phyloP scores from a whole-genome alignment of 2,329 filamentous ascomycete genomes.

The Sarocladiaceae sp. region DNA sequence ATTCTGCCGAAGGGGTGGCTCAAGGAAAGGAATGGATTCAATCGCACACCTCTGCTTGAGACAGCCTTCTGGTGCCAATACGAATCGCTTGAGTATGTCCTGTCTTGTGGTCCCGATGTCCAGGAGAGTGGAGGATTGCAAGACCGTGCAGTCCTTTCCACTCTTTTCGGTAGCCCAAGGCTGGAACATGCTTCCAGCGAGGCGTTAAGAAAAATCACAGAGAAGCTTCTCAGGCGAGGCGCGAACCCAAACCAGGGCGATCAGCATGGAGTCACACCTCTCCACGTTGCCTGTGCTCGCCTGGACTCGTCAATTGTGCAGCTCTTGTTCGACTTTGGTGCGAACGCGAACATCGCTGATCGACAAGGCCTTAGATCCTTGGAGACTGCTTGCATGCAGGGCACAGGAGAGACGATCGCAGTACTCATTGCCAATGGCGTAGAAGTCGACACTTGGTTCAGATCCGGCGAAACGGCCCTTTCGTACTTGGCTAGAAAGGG shows the following conservation, averaged over 20 bases:
- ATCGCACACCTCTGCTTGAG: neutral
- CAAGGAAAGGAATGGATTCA: too few species aligned
- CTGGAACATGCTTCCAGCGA: too few species aligned
- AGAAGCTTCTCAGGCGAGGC: neutral
- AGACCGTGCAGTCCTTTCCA: neutral
- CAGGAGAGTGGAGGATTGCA: neutral
- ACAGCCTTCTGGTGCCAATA: neutral
- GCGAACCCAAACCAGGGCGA: constrained; percentile 1
- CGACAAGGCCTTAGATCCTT: neutral
- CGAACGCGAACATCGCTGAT: neutral
- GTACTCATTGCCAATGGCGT: neutral
- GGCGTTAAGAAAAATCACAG: neutral
- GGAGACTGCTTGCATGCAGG: neutral
- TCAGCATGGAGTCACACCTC: neutral
- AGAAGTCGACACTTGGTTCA: neutral
- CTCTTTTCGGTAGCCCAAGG: too few species aligned
- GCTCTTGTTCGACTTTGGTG: neutral
- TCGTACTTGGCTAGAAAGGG: neutral
- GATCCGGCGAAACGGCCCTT: constrained; percentile 1
- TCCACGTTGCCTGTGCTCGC: constrained; percentile 1
- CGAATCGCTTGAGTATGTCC: neutral
- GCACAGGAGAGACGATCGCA: neutral
- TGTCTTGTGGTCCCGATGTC: neutral
- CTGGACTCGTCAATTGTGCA: neutral
- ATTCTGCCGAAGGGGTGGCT: neutral